Conservation (phyloP, 2,329 filamentous ascomycete species). For the Fusarium pininemorale region DNA sequence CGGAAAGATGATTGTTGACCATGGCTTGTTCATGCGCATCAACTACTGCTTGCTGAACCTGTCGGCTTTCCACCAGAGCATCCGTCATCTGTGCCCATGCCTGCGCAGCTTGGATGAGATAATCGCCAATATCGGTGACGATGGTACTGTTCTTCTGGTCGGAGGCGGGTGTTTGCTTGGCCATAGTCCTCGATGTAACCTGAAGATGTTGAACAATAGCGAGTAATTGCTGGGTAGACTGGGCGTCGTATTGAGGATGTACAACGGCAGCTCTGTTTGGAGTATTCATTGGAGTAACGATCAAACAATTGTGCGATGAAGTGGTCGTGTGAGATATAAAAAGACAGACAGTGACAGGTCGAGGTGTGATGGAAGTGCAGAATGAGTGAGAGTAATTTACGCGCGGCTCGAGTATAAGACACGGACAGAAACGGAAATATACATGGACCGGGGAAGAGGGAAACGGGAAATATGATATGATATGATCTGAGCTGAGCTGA, state of each 20-base stretch:
- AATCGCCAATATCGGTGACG: slow-evolving; percentile 49
- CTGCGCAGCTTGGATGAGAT: slow-evolving; percentile 45
- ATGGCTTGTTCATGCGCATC: slow-evolving; percentile 44
- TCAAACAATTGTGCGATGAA: not conserved
- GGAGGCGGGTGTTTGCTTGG: slow-evolving; percentile 13
- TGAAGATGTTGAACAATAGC: slow-evolving; percentile 21
- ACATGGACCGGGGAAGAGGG: too few species aligned
- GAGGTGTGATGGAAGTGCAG: not conserved
- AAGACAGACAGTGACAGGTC: not conserved
- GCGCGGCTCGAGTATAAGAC: not conserved
- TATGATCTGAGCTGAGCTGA: not conserved
- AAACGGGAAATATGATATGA: not conserved
- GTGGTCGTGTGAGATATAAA: not conserved
- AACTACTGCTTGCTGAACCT: slow-evolving; percentile 42
- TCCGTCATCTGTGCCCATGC: slow-evolving; percentile 48
- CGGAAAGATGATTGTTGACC: slow-evolving; percentile 40
- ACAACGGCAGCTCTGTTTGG: slow-evolving; percentile 4
- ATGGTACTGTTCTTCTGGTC: slow-evolving; percentile 37
- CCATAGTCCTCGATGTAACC: slow-evolving; percentile 15
- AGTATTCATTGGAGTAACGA: slow-evolving; percentile 12
- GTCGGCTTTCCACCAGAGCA: slow-evolving; percentile 43
- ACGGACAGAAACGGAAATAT: not conserved
- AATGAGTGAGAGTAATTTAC: not conserved
- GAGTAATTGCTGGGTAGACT: slow-evolving; percentile 21
- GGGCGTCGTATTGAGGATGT: slow-evolving; percentile 14